phyloP scores from a whole-genome alignment of 164 flowering plant species.

The Magnolia kwangsiensis region DNA sequence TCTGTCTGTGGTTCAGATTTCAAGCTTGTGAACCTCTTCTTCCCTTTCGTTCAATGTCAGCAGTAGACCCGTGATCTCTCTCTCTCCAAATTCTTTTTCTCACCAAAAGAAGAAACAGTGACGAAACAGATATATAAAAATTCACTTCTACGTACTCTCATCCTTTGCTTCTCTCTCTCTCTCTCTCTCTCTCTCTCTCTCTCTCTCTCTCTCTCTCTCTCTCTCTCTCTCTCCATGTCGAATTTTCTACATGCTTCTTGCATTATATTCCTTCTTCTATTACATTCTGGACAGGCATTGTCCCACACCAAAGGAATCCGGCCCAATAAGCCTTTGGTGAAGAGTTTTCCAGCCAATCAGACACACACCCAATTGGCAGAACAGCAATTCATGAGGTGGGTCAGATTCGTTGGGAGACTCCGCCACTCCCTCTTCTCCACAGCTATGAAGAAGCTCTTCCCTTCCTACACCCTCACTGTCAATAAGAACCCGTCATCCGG shows the following conservation, averaged over 20 bases:
- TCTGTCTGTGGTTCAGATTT: slow-evolving; percentile 42
- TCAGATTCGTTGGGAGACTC: slow-evolving; percentile 72
- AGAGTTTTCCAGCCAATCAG: slow-evolving; percentile 28
- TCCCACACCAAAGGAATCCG: slow-evolving; percentile 53
- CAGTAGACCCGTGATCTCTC: slow-evolving; percentile 64
- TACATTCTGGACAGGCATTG: slow-evolving; percentile 18
- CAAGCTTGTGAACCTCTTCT: slow-evolving; percentile 28
- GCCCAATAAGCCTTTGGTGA: slow-evolving; percentile 26
- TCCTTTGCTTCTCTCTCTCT: background rate
- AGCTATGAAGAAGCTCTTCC: slow-evolving; percentile 75
- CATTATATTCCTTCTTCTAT: slow-evolving; percentile 27
- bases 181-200: background rate
- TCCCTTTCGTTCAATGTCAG: slow-evolving; percentile 24
- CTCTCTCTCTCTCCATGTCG: slow-evolving; percentile 23
- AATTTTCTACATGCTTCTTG: slow-evolving; percentile 18
- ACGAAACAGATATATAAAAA: background rate
- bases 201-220: slow-evolving; percentile 16
- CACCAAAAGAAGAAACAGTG: background rate
- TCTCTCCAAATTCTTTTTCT: background rate
- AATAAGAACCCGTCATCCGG: slow-evolving; percentile 57
- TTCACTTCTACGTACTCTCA: background rate
- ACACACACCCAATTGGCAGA: slow-evolving; percentile 58
- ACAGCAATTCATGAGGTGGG: slow-evolving; percentile 91
- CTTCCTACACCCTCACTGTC: slow-evolving; percentile 69
- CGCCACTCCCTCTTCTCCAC: slow-evolving; percentile 67